Evolutionary conservation across 108 stramenopile species (phyloP), one percentile per base, ranked within the genome.

Genomic region (Chaetoceros tenuissimus): DNA sequence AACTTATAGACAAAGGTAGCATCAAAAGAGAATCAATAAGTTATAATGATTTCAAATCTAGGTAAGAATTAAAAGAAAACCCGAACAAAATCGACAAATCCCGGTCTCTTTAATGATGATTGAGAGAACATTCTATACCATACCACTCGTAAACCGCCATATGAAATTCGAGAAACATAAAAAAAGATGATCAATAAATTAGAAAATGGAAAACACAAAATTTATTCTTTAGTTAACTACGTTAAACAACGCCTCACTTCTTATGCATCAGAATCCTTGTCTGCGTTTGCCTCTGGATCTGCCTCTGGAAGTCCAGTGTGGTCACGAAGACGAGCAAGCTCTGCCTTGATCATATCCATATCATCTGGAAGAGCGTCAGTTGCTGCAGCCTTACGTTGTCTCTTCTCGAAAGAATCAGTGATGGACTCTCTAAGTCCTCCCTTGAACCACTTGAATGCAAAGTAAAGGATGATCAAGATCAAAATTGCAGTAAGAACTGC

Each of bases 341-440:
- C 54, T 29, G 40, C 52, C 74, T 81, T 84, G 63, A 78, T 50
- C 55, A 53, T 71, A 24, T 67, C 60, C 73, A 72, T 75, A 61
- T 81, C 77, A 40, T 78, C 70, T 20, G 76, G 76, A 28, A 78
- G 64, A 16, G 59, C 29, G 17, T 67, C 45, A 10, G 50, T 68
- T 27, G 62, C 58, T 18, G 62, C 54, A 18, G 48, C 45, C 40
- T 53, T 50, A n/a, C 52, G 54, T 51, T 73, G 58, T 27, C 80
- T 78, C 40, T 31, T 48, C 3, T 62, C 71, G 54, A 83, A 59
- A 56, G 62, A 72, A 2, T 51, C 56, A 45, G 34, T 40, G 13
- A 40, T 40, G 34, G 8, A 10, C 13, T 40, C 34, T 10, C 34
- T 3, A 24, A 27, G 23, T 3, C 23, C 21, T 53, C 25, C 17